These are phyloP conservation scores for Kandelia obovata DNA, from an alignment of 345 rosid species.

Conservation along the genomic window DNA sequence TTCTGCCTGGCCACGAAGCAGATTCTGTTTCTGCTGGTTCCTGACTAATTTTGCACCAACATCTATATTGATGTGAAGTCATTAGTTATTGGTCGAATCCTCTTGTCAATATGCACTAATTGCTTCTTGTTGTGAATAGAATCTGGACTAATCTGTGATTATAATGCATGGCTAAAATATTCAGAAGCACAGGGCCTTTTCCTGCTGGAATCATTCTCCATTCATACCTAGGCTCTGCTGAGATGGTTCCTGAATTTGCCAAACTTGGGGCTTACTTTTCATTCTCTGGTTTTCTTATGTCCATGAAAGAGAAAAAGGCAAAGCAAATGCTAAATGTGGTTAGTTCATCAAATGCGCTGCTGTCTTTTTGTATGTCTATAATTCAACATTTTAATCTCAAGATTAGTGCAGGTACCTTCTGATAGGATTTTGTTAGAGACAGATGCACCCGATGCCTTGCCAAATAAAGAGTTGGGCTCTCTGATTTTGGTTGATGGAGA, in stretches of 20 bases:
- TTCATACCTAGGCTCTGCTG: slow-evolving; percentile 82
- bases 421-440: slow-evolving; percentile 86
- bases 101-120: no score
- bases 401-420: slow-evolving; percentile 55
- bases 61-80: no score
- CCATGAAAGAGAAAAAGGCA: slow-evolving; percentile 70
- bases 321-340: slow-evolving; percentile 70
- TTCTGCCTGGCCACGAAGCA: not conserved
- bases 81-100: no score
- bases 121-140: not conserved
- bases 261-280: slow-evolving; percentile 92
- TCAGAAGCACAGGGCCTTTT: slow-evolving; percentile 75
- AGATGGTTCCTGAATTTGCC: slow-evolving; percentile 93
- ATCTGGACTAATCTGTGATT: slow-evolving; percentile 6
- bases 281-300: slow-evolving; percentile 82
- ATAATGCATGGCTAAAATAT: slow-evolving; percentile 1
- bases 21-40: no score
- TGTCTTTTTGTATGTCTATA: slow-evolving; percentile 2
- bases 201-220: slow-evolving; percentile 84
- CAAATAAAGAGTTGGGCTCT: slow-evolving; percentile 39
- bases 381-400: slow-evolving; percentile 13
- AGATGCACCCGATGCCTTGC: slow-evolving; percentile 94
- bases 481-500: slow-evolving; percentile 49
- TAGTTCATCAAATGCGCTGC: slow-evolving; percentile 22
- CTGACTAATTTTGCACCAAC: no score